Conservation (phyloP, 257 asterid species). For the Plantago major region DNA sequence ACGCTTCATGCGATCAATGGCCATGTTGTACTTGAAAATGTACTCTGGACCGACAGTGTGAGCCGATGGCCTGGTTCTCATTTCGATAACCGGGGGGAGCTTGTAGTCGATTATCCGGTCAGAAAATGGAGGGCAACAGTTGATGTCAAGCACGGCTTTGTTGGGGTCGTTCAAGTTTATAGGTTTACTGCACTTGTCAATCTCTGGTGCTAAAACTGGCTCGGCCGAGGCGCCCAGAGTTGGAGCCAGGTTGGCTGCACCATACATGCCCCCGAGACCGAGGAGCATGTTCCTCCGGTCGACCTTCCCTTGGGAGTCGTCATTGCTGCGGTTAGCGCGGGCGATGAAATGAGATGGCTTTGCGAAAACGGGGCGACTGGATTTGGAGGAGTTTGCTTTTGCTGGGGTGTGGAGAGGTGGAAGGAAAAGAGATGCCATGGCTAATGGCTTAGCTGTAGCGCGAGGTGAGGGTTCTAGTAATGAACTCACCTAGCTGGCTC, state of each 20-base stretch:
- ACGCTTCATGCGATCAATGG: slow-evolving; percentile 31
- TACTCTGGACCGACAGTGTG: slow-evolving; percentile 28
- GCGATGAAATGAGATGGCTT: slow-evolving; percentile 23
- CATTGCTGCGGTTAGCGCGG: slow-evolving; percentile 12
- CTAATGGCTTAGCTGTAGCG: too few species aligned
- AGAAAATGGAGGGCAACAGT: slow-evolving; percentile 39
- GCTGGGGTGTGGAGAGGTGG: slow-evolving; percentile 1
- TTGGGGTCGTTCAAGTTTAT: neutral
- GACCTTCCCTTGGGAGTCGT: slow-evolving; percentile 13
- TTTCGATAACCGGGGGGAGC: slow-evolving; percentile 15
- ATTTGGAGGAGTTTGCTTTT: neutral
- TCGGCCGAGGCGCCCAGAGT: slow-evolving; percentile 16
- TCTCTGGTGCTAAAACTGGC: slow-evolving; percentile 16
- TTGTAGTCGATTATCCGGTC: slow-evolving; percentile 26
- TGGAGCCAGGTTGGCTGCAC: slow-evolving; percentile 25
- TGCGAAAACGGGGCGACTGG: neutral
- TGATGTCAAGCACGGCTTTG: neutral
- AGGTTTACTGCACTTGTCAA: slow-evolving; percentile 24
- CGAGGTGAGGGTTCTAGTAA: too few species aligned
- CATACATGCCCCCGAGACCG: slow-evolving; percentile 36
- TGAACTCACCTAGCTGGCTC: too few species aligned
- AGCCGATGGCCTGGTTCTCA: slow-evolving; percentile 36
- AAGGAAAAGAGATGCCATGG: slow-evolving; percentile 22
- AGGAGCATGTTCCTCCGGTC: slow-evolving; percentile 36
- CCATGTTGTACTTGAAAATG: slow-evolving; percentile 24